Percentiles rank a stretch among this genome's conserved stretches.
phyloP scores from a whole-genome alignment of 164 flowering plant genomes.

The Kalanchoe fedtschenkoi region DNA sequence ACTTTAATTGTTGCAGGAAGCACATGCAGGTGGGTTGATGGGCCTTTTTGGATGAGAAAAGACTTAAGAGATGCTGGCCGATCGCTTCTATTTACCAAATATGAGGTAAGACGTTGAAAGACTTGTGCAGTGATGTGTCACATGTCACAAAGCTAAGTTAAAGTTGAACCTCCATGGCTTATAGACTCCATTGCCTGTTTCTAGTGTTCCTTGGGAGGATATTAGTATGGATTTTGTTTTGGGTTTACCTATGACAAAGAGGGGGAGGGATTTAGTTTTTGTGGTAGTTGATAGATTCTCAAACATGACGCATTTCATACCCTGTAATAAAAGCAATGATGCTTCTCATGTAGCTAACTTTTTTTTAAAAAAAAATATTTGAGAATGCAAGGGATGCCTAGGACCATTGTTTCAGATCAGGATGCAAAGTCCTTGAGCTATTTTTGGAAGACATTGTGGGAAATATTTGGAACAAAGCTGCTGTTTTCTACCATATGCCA shows the following conservation, averaged over 20 bases:
- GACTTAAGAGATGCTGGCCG: not conserved
- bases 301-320: no score
- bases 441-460: not conserved
- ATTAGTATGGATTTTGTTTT: not conserved
- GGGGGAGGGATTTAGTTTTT: not conserved
- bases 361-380: no score
- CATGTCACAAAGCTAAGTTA: not conserved
- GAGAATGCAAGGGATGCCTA: not conserved
- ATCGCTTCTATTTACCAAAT: not conserved
- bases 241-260: not conserved
- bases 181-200: not conserved
- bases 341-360: no score
- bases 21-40: slow-evolving; percentile 3
- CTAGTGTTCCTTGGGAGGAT: not conserved
- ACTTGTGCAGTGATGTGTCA: not conserved
- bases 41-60: slow-evolving; percentile 10
- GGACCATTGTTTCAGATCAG: not conserved
- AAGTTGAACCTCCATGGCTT: not conserved
- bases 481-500: no score
- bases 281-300: not conserved
- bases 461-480: no score
- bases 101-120: not conserved
- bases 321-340: no score
- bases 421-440: not conserved
- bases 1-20: not conserved